phyloP scores from a whole-genome alignment of 202 grass and related monocot species.

The Musa balbisiana region DNA sequence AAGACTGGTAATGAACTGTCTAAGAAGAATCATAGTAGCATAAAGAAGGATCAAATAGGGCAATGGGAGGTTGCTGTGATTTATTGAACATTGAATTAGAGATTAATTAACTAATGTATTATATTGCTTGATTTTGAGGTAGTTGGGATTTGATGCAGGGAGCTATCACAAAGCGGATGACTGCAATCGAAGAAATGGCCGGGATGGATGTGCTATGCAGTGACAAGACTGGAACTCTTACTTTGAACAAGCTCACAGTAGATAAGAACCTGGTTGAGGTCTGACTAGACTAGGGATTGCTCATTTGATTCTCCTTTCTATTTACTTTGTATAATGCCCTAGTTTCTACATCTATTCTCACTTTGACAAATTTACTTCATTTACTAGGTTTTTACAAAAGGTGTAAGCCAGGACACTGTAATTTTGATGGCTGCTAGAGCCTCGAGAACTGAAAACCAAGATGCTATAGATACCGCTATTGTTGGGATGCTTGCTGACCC shows the following conservation, averaged over 20 bases:
- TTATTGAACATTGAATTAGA: background rate
- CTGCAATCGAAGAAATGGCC: slow-evolving; percentile 88
- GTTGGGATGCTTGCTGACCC: slow-evolving; percentile 86
- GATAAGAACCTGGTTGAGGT: slow-evolving; percentile 72
- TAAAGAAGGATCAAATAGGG: background rate
- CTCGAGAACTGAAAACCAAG: slow-evolving; percentile 80
- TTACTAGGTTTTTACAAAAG: slow-evolving; percentile 66
- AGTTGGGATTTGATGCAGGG: slow-evolving; percentile 36
- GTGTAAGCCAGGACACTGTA: slow-evolving; percentile 52
- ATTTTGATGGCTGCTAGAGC: slow-evolving; percentile 81
- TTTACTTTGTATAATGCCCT: background rate
- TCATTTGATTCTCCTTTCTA: background rate
- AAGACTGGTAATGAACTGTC: background rate
- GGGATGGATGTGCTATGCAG: slow-evolving; percentile 92
- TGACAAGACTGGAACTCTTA: slow-evolving; percentile 81
- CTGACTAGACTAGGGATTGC: slow-evolving; percentile 3
- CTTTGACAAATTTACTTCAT: background rate
- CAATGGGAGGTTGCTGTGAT: background rate
- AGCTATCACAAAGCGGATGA: slow-evolving; percentile 90
- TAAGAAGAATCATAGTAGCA: background rate
- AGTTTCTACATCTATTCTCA: background rate
- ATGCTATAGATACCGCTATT: slow-evolving; percentile 88
- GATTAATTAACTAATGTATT: background rate
- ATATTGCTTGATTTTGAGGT: slow-evolving; percentile 1
- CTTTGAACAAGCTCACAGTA: slow-evolving; percentile 80